phyloP scores from a whole-genome alignment of 2,329 filamentous ascomycete species.

The Xylariaceae sp. region DNA sequence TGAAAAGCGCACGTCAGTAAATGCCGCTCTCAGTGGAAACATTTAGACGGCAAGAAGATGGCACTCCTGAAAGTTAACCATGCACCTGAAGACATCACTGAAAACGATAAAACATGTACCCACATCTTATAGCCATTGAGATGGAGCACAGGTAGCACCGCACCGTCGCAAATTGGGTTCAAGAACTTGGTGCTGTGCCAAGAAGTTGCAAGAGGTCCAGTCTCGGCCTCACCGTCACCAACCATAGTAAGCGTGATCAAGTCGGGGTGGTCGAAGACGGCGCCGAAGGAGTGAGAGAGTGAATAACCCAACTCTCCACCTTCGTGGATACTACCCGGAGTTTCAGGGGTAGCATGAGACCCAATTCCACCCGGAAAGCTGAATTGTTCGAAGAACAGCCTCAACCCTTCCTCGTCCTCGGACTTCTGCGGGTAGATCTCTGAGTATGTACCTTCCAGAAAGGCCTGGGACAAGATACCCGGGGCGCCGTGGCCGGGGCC shows the following conservation, averaged over 20 bases:
- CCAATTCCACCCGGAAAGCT: slow-evolving; percentile 76
- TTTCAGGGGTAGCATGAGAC: slow-evolving; percentile 73
- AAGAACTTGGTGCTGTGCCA: slow-evolving; percentile 83
- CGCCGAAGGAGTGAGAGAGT: slow-evolving; percentile 71
- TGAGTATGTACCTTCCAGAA: slow-evolving; percentile 71
- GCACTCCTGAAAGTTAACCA: background rate
- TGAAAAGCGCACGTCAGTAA: background rate
- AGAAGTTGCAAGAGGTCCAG: slow-evolving; percentile 69
- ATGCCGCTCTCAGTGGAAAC: background rate
- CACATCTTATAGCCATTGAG: slow-evolving; percentile 78
- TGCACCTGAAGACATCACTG: background rate
- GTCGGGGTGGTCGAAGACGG: slow-evolving; percentile 69
- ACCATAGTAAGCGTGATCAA: slow-evolving; percentile 74
- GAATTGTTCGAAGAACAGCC: slow-evolving; percentile 76
- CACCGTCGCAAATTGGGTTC: slow-evolving; percentile 72
- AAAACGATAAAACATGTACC: background rate
- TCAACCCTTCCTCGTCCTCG: slow-evolving; percentile 62
- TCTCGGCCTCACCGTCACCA: slow-evolving; percentile 77
- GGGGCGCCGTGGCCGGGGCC: slow-evolving; percentile 75
- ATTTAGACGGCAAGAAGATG: background rate
- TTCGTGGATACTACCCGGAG: slow-evolving; percentile 70
- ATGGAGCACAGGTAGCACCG: slow-evolving; percentile 71
- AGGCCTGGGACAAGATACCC: slow-evolving; percentile 69
- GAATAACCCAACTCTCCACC: slow-evolving; percentile 80
- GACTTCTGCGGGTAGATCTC: slow-evolving; percentile 73